These are phyloP conservation scores for Ogataea chonburiensis DNA, from an alignment of 805 yeast genomes.

Conservation along the genomic window DNA sequence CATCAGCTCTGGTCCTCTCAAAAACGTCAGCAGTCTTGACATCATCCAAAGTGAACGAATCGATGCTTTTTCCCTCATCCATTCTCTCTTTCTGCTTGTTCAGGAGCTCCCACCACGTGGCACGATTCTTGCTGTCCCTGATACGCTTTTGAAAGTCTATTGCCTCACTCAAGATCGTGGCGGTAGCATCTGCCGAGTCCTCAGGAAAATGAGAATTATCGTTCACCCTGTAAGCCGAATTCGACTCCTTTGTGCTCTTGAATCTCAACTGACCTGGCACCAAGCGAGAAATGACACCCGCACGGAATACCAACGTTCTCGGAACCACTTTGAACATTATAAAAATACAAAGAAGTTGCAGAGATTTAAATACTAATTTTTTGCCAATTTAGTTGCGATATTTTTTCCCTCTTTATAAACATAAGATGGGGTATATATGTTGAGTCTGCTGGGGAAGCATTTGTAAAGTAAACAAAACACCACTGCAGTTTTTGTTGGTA, in stretches of 20 bases:
- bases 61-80: constrained; percentile 70
- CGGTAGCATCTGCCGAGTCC: constrained; percentile 70
- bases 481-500: no score
- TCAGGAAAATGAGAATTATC: constrained; percentile 41
- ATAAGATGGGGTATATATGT: constrained; percentile 5
- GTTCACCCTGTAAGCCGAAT: constrained; percentile 24
- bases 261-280: no score
- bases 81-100: constrained; percentile 67
- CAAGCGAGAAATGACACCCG: no score
- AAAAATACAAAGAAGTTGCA: background rate
- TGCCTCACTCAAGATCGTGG: constrained; percentile 64
- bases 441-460: no score
- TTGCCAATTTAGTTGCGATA: constrained; percentile 3
- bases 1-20: constrained; percentile 75
- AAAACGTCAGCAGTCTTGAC: constrained; percentile 69
- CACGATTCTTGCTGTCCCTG: constrained; percentile 37
- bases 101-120: constrained; percentile 87
- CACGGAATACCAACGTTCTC: no score
- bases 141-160: constrained; percentile 49
- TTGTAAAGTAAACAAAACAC: background rate
- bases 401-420: constrained; percentile 3
- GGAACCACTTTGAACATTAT: constrained; percentile 7
- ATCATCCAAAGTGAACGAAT: constrained; percentile 66
- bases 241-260: constrained; percentile 7
- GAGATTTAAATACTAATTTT: constrained; percentile 3